These are phyloP conservation scores for Astrothelium macrocarpum DNA, from an alignment of 495 filamentous ascomycete genomes.

Conservation along the genomic window DNA sequence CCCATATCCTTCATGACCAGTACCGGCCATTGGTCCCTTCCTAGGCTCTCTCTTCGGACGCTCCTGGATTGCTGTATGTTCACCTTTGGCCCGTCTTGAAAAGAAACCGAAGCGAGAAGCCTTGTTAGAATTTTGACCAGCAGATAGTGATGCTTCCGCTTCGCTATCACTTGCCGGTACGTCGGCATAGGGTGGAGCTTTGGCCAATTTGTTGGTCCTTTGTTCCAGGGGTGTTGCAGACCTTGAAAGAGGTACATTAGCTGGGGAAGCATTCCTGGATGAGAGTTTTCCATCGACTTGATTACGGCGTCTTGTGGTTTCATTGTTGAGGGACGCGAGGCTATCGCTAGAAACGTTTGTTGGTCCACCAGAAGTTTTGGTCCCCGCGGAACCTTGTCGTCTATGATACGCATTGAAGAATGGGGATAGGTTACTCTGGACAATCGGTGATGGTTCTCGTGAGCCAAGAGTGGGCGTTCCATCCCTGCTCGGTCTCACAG, in stretches of 20 bases:
- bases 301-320: conserved; percentile 16
- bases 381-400: conserved; percentile 26
- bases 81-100: conserved; percentile 58
- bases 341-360: conserved; percentile 8
- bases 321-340: neutral
- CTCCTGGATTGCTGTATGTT: conserved; percentile 42
- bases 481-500: conserved; percentile 63
- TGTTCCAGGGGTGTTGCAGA: conserved; percentile 14
- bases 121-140: conserved; percentile 30
- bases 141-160: conserved; percentile 4
- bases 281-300: conserved; percentile 23
- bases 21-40: conserved; percentile 85
- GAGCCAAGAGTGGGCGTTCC: conserved; percentile 60
- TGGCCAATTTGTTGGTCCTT: neutral
- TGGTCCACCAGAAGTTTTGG: conserved; percentile 12
- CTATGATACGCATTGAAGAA: conserved; percentile 38
- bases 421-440: conserved; percentile 63
- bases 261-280: conserved; percentile 36
- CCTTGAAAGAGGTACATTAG: conserved; percentile 20
- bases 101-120: conserved; percentile 66
- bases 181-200: conserved; percentile 14
- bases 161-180: conserved; percentile 8
- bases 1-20: conserved; percentile 93
- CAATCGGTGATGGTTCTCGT: conserved; percentile 54
- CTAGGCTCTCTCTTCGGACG: conserved; percentile 47